Evolutionary conservation across 768 basidiomycete species (phyloP).

Genomic region (Psilocybe cyanescens): DNA sequence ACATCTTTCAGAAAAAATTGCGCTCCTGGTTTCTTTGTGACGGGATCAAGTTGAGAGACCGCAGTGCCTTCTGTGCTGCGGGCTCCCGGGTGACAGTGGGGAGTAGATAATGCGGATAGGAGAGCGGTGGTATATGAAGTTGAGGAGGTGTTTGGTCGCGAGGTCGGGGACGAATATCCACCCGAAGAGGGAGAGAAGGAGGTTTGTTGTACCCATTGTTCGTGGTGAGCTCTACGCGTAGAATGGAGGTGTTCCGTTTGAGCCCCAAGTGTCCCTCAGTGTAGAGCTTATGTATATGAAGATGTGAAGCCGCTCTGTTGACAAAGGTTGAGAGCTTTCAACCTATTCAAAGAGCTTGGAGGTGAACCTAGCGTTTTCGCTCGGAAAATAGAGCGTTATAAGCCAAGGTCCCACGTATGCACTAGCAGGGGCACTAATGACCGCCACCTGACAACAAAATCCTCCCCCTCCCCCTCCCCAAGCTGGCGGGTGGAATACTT

Average conservation of each 20-base stretch:
- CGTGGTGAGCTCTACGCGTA: too few relatives aligned
- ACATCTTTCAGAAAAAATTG: too few relatives aligned
- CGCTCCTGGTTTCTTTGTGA: too few relatives aligned
- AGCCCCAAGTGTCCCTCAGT: too few relatives aligned
- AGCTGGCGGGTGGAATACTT: neutral
- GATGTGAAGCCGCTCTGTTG: too few relatives aligned
- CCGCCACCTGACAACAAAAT: neutral
- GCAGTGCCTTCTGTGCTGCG: conserved; percentile 58
- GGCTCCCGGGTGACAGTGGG: conserved; percentile 41
- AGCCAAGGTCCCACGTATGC: conserved; percentile 10
- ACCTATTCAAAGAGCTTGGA: neutral
- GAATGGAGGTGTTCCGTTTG: too few relatives aligned
- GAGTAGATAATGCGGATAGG: conserved; percentile 36
- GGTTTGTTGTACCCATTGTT: conserved; percentile 24
- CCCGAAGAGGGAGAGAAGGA: conserved; percentile 46
- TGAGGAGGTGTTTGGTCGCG: conserved; percentile 54
- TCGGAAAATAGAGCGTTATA: too few relatives aligned
- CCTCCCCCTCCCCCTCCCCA: neutral
- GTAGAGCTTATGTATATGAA: too few relatives aligned
- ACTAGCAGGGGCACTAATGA: neutral
- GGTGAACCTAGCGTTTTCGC: too few relatives aligned
- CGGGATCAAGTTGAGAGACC: too few relatives aligned
- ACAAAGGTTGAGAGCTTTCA: neutral
- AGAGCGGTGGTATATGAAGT: conserved; percentile 42
- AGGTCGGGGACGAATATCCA: conserved; percentile 74